Base-by-base conservation (phyloP, 2,329 filamentous ascomycete genomes). In the Monilinia vaccinii-corymbosi region DNA sequence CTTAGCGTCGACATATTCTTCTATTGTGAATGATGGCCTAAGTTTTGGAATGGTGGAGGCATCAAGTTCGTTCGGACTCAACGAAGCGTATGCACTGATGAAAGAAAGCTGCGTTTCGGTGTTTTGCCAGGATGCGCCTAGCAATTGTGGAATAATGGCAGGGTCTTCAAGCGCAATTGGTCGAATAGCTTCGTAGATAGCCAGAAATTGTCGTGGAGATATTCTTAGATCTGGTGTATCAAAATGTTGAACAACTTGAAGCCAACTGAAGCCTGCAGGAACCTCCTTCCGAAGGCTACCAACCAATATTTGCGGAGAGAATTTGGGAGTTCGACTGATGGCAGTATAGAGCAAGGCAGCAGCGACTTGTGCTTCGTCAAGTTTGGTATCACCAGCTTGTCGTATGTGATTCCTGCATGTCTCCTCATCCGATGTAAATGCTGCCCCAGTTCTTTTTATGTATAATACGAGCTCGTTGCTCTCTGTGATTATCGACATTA, bases 41-140 rank as follows among this genome's bases (percentile, higher is more conserved):
- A 97, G 80, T 38, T 87, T 84, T 0, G 91, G 93, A 61, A 97
- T 94, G 40, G 88, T 88, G 14, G 86, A 88, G 3, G 90, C 88
- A 71, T 97, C 91, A 31, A 96, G 80, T 68, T 92, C 83, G 32
- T 89, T 83, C 0, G 87, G 81, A 14, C 82, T 83, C 60, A 92
- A 81, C 4, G 88, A 89, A 25, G 93, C 80, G 71, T 93, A 97
- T 21, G 91, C 91, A 64, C 88, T 87, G 58, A 97, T 83, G 71
- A 97, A 97, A n/a, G 92, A 95, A 40, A 99, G 77, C 65, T 97
- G 93, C 0, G 94, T 90, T 63, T 96, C 86, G 16, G 88, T 83
- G 66, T 95, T 84, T 63, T 87, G 84, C 93, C 95, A 99, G 63
- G 83, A 69, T 9, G 92, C 92, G 61, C 92, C 92, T 92, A 94